Percentiles rank a stretch among this genome's conserved stretches.
Evolutionary conservation across 2,329 filamentous ascomycete genomes (phyloP).

Genomic region (Albifimbria verrucaria): DNA sequence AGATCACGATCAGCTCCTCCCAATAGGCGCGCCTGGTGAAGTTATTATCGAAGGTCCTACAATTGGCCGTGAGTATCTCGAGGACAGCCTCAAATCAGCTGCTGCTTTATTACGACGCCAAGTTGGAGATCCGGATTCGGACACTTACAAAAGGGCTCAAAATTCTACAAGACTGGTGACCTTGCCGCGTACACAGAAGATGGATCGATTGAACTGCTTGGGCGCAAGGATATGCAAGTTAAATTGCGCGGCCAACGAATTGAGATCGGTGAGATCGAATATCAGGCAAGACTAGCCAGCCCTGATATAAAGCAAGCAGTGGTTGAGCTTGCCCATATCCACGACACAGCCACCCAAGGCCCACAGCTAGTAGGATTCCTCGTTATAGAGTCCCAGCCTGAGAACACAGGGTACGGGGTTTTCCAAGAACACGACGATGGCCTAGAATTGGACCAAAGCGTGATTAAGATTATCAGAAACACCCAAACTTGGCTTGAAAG

Average conservation of each 20-base stretch:
- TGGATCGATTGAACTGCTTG: slow-evolving; percentile 1
- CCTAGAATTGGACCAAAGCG: background rate
- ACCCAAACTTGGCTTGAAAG: slow-evolving; percentile 20
- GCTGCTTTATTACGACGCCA: background rate
- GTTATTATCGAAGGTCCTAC: slow-evolving; percentile 10
- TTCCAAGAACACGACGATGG: background rate
- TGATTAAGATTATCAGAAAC: slow-evolving; percentile 12
- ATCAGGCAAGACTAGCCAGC: background rate
- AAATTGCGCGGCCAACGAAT: slow-evolving; percentile 51
- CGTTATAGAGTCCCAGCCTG: background rate
- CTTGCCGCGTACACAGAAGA: background rate
- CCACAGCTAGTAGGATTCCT: slow-evolving; percentile 1
- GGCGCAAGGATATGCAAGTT: slow-evolving; percentile 47
- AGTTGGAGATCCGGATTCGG: background rate
- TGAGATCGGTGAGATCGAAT: slow-evolving; percentile 29
- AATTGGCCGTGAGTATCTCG: background rate
- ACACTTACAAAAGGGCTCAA: background rate
- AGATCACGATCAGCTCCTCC: slow-evolving; percentile 6
- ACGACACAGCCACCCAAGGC: background rate
- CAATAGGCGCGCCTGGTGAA: slow-evolving; percentile 8
- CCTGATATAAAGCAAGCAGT: background rate
- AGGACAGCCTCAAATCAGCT: background rate
- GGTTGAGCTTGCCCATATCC: background rate
- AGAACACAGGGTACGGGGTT: background rate
- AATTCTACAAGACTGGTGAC: slow-evolving; percentile 7